Evolutionary conservation across 805 yeast species (phyloP), one percentile per base, ranked within the genome.

Genomic region (Candida pseudoglaebosa): DNA sequence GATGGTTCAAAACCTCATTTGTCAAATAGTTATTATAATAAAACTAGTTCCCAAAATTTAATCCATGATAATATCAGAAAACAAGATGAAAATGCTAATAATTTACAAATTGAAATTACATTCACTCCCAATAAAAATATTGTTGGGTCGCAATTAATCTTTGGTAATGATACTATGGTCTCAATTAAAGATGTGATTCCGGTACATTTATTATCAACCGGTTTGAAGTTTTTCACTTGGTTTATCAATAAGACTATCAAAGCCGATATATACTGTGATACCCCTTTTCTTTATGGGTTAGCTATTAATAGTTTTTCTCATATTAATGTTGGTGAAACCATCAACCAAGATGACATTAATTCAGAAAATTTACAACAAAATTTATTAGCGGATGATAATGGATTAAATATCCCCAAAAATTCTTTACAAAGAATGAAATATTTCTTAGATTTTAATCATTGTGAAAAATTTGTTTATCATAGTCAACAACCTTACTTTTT

Each of bases 131-230:
- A 50, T 8, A 39, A 42, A 3, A 64, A 61, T 15, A 58, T 80
- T n/a, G 50, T 48, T 14, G 85, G 84, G 2, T 65, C 73, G 30
- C 67, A 70, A n/a, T 57, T 82, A 29, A 42, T 77, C n/a, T 82
- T 78, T 60, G 89, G 89, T 1, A 82, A 82, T 52, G 88, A 82
- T 49, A 79, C 80, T 52, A 75, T 71, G 7, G 53, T 63, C n/a
- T 80, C 85, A 0, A 71, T 82, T 22, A 61, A 70, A 22, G 79
- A 79, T 34, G 66, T 67, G 38, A 67, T 82, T 8, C 89, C 89
- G 2, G 65, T 77, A 4, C 56, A 76, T 1, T 26, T 26, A 13
- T 48, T 69, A 31, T 46, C 67, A 1, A 62, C 73, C 0, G 87
- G 84, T 0, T 62, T 78, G 46, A 68, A 70, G 42, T 58, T 80